Conservation (phyloP, 371 early-diverging fungal species). For the Capillidium heterosporum region DNA sequence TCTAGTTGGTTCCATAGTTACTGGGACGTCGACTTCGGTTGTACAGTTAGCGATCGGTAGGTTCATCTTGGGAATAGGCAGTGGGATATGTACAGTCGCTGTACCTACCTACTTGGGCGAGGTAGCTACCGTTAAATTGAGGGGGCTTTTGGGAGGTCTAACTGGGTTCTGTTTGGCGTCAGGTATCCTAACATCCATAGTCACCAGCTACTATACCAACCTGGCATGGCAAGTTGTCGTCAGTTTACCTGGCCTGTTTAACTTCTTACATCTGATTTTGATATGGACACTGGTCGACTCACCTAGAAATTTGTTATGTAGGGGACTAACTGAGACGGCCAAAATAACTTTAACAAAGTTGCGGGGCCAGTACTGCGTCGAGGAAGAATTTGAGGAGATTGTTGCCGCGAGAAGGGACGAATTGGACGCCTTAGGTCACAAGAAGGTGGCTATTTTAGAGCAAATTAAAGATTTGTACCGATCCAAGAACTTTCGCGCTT, state of each 20-base stretch:
- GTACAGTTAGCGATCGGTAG: constrained; percentile 56
- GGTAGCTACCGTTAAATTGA: constrained; percentile 42
- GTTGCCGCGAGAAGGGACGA: constrained; percentile 23
- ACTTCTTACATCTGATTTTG: background rate
- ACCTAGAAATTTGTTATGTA: background rate
- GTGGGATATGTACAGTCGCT: constrained; percentile 57
- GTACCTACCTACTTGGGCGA: constrained; percentile 66
- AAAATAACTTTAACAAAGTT: background rate
- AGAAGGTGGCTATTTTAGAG: background rate
- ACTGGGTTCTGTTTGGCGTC: constrained; percentile 12
- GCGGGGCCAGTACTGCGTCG: background rate
- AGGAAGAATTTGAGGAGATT: background rate
- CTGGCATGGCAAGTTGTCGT: constrained; percentile 29
- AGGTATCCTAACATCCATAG: constrained; percentile 42
- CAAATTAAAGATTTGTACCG: constrained; percentile 22
- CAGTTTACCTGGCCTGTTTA: constrained; percentile 28
- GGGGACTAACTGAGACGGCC: no score
- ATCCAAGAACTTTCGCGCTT: background rate
- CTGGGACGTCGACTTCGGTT: background rate
- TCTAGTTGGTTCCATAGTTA: background rate
- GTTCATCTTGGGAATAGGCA: constrained; percentile 58
- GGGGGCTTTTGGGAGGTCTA: constrained; percentile 49
- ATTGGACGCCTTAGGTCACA: constrained; percentile 5
- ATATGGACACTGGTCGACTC: background rate
- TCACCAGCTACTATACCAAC: constrained; percentile 11